Conservation (phyloP, 2,329 filamentous ascomycete species). For the Diaporthe citrichinensis region DNA sequence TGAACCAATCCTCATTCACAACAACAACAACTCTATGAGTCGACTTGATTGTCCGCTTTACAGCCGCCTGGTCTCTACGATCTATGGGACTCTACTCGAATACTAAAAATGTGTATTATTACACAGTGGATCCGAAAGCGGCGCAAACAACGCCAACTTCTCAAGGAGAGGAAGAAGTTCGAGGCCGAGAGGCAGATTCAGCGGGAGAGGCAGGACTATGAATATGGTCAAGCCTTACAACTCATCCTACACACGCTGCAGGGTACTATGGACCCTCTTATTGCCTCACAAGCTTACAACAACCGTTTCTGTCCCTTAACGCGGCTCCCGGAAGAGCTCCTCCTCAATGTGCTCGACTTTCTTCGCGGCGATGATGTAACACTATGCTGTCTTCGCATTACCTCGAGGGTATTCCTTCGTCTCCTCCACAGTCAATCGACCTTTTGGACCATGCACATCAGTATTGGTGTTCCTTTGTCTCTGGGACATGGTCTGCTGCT, state of each 20-base stretch:
- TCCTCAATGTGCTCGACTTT: slow-evolving; percentile 40
- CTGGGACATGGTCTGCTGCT: background rate
- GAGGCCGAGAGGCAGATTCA: slow-evolving; percentile 4
- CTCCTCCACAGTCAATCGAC: slow-evolving; percentile 33
- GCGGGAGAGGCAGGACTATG: slow-evolving; percentile 1
- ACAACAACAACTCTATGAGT: background rate
- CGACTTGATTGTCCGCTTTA: background rate
- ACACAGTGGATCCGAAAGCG: slow-evolving; percentile 1
- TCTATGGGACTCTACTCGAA: background rate
- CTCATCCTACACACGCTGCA: slow-evolving; percentile 38
- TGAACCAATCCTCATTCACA: background rate
- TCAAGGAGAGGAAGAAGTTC: slow-evolving; percentile 3
- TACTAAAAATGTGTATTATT: slow-evolving; percentile 7
- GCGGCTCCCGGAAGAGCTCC: slow-evolving; percentile 44
- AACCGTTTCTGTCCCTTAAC: slow-evolving; percentile 41
- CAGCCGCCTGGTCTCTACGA: background rate
- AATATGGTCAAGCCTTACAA: slow-evolving; percentile 12
- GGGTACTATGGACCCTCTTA: slow-evolving; percentile 41
- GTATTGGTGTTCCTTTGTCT: background rate
- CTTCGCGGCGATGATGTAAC: slow-evolving; percentile 39
- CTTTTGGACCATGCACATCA: background rate
- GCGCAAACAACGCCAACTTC: background rate
- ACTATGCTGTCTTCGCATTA: slow-evolving; percentile 42
- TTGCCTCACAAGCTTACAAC: slow-evolving; percentile 43
- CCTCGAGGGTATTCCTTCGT: slow-evolving; percentile 43